Conservation (phyloP, 495 filamentous ascomycete species). For the Jackrogersella minutella region DNA sequence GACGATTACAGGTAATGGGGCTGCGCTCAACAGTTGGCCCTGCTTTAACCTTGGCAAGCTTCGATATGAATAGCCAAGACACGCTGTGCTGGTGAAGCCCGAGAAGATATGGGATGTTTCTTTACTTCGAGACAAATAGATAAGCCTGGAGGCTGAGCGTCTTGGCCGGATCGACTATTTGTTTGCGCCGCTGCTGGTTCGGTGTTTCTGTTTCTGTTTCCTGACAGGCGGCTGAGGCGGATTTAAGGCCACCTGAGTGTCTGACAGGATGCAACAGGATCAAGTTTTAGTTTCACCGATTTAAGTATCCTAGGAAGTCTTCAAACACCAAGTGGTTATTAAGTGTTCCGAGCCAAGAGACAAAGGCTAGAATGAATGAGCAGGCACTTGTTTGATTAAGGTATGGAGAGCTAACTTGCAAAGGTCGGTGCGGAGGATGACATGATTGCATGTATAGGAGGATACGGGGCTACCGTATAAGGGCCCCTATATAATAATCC, state of each 20-base stretch:
- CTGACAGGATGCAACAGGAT: constrained; percentile 16
- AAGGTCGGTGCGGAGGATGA: not conserved
- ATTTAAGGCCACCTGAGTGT: constrained; percentile 14
- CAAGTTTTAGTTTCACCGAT: constrained; percentile 25
- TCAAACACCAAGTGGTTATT: not conserved
- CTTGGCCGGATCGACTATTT: constrained; percentile 24
- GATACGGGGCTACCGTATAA: constrained; percentile 9
- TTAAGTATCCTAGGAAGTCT: too few relatives aligned
- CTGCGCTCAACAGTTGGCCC: constrained; percentile 34
- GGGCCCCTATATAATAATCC: not conserved
- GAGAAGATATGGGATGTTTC: constrained; percentile 1
- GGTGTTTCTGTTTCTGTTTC: constrained; percentile 18
- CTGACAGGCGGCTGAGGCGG: constrained; percentile 13
- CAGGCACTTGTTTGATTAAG: not conserved
- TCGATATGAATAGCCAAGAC: constrained; percentile 33
- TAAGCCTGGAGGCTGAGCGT: constrained; percentile 25
- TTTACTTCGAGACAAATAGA: constrained; percentile 22
- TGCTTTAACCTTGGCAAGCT: constrained; percentile 26
- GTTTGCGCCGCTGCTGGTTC: constrained; percentile 7
- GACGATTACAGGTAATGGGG: constrained; percentile 15
- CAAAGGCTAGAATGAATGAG: constrained; percentile 19
- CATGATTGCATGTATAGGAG: constrained; percentile 33
- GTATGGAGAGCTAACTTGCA: constrained; percentile 7
- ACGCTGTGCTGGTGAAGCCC: constrained; percentile 17
- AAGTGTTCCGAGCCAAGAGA: constrained; percentile 15